Evolutionary conservation across 176 grass and related monocot genomes (phyloP), one percentile per base, ranked within the genome.

Genomic region (Rhynchospora tenuis): DNA sequence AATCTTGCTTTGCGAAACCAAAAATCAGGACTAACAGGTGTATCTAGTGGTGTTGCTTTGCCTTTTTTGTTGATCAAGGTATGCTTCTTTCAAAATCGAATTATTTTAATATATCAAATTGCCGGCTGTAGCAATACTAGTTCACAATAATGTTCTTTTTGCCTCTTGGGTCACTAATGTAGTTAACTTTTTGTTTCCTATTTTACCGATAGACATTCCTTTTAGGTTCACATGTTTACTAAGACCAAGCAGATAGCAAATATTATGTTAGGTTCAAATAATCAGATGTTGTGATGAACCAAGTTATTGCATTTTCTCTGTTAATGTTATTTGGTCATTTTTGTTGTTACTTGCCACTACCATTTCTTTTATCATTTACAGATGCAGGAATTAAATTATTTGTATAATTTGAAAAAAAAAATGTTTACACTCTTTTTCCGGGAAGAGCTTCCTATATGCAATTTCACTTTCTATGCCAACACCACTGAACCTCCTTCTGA

Each of bases 11-110:
- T 70, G 47, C 91, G 91, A 66, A 99, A 99, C 73, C 86, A 96
- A 78, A 77, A 79, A 82, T 77, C 81, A 33, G 64, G 85, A 46
- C 76, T 91, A 64, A 88, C 65, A 79, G 85, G 90, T 81, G 82
- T 72, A 83, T 86, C 73, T 26, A 87, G 88, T 81, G 91, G 97
- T 31, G 86, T 99, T 82, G 16, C 46, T 77, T 88, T 99, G 69
- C 97, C 97, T 58, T 99, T 99, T 57, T 93, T 99, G 85, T 80
- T 99, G 88, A 81, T 96, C 78, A 93, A 91, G 89, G 97, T 99
- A 87, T 55, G 92, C 90, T 45, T 73, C 38, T 73, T 79, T 64
- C 43, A 43, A 70, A 16, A 76, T 76, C 0, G 52, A 54, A 3
- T 75, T 75, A 75, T 55, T 72, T 19, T 45, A 55, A 29, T 55